Conservation (phyloP, 2,329 filamentous ascomycete genomes). For the Exophiala alcalophila region DNA sequence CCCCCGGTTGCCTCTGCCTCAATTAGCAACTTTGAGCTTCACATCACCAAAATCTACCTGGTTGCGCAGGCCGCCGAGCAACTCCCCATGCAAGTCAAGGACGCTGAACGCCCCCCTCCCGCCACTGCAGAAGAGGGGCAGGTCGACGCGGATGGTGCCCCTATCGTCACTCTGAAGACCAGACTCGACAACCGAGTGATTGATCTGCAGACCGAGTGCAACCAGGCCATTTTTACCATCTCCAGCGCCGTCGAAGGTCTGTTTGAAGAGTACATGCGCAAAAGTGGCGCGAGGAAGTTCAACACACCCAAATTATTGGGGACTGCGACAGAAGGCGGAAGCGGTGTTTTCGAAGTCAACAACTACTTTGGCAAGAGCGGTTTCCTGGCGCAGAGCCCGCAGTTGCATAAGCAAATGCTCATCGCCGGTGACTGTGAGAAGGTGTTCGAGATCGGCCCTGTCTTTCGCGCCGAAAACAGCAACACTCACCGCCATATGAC, state of each 20-base stretch:
- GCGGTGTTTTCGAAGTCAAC: conserved; percentile 77
- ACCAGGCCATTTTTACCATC: conserved; percentile 79
- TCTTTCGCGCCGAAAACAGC: conserved; percentile 66
- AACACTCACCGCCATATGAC: conserved; percentile 66
- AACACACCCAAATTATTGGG: conserved; percentile 87
- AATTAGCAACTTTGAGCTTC: conserved; percentile 77
- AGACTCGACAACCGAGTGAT: conserved; percentile 89
- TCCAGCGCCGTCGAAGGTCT: conserved; percentile 65
- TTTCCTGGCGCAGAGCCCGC: conserved; percentile 63
- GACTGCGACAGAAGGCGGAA: conserved; percentile 86
- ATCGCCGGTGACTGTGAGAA: conserved; percentile 62
- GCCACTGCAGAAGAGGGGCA: conserved; percentile 47
- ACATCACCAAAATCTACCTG: conserved; percentile 80
- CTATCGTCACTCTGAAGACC: conserved; percentile 76
- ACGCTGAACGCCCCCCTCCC: conserved; percentile 49
- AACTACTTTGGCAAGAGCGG: conserved; percentile 85
- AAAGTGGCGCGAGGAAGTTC: conserved; percentile 74
- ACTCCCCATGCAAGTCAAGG: conserved; percentile 59
- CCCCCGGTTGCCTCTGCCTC: conserved; percentile 86
- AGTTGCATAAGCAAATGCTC: conserved; percentile 67
- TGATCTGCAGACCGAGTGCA: conserved; percentile 86
- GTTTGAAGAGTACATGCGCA: conserved; percentile 75
- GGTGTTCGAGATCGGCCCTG: conserved; percentile 64
- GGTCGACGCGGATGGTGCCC: conserved; percentile 54
- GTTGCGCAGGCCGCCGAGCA: conserved; percentile 62